phyloP scores from a whole-genome alignment of 768 basidiomycete species.

The Xerocomellus intermedius region DNA sequence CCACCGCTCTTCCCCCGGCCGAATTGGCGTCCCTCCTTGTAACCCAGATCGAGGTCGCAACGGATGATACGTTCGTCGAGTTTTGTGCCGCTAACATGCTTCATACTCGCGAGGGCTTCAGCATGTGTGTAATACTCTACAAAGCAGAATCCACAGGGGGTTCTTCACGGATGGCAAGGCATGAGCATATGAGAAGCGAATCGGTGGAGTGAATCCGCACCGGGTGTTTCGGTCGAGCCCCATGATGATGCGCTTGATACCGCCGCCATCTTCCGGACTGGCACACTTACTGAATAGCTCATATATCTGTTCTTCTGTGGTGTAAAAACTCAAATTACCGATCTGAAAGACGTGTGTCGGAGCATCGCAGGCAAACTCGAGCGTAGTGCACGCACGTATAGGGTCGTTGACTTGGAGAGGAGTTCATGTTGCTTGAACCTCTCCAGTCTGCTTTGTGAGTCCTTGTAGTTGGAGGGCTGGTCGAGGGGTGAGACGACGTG shows the following conservation, averaged over 20 bases:
- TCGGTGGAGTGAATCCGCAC: constrained; percentile 37
- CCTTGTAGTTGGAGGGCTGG: constrained; percentile 96
- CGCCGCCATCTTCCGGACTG: constrained; percentile 81
- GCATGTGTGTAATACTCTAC: constrained; percentile 95
- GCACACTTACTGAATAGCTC: constrained; percentile 91
- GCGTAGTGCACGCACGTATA: constrained; percentile 66
- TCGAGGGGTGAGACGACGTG: constrained; percentile 84
- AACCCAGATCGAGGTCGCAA: constrained; percentile 95
- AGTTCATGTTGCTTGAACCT: constrained; percentile 74
- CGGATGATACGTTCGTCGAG: constrained; percentile 98
- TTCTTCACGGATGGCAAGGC: constrained; percentile 43
- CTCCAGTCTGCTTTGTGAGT: constrained; percentile 83
- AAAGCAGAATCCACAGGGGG: constrained; percentile 94
- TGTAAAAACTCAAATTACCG: constrained; percentile 92
- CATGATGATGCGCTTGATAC: constrained; percentile 94
- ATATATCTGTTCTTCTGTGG: constrained; percentile 95
- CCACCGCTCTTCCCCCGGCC: constrained; percentile 97
- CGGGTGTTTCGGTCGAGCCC: constrained; percentile 88
- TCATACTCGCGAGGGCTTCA: constrained; percentile 90
- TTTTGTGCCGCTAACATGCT: constrained; percentile 96
- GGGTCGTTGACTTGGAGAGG: constrained; percentile 80
- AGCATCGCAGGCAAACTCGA: constrained; percentile 18
- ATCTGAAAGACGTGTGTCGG: constrained; percentile 46
- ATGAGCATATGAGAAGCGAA: constrained; percentile 5
- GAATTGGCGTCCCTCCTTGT: constrained; percentile 95